A percentile compares a stretch with the other conserved stretches of the same genome.
phyloP scores from a whole-genome alignment of 2,329 filamentous ascomycete species.

The Ophiostoma piceae region DNA sequence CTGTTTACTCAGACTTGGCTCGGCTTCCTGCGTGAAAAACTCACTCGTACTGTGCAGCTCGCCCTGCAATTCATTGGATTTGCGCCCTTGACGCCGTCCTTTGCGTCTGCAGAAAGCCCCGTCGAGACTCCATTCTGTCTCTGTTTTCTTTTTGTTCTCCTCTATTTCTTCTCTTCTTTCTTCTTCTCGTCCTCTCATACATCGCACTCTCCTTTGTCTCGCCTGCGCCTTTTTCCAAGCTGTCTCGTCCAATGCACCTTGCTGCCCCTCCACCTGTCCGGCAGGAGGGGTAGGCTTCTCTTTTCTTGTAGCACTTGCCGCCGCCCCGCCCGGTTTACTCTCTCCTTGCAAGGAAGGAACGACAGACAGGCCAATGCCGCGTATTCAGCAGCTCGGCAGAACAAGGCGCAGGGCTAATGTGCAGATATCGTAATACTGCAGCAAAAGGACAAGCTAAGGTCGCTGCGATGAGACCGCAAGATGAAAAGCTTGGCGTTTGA shows the following conservation, averaged over 20 bases:
- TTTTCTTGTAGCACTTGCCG: not conserved
- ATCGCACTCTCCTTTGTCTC: not conserved
- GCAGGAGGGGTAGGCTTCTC: not conserved
- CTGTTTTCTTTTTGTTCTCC: not conserved
- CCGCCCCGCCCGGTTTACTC: not conserved
- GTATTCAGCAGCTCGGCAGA: not conserved
- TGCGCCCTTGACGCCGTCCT: not conserved
- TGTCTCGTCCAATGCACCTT: slow-evolving; percentile 4
- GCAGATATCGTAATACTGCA: not conserved
- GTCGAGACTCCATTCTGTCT: not conserved
- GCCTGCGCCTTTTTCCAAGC: slow-evolving; percentile 7
- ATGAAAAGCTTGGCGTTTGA: not conserved
- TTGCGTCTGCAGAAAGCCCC: not conserved
- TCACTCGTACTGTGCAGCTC: not conserved
- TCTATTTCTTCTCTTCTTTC: not conserved
- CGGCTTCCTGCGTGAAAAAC: no score
- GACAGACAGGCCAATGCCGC: not conserved
- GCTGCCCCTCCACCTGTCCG: slow-evolving; percentile 7
- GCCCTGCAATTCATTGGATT: slow-evolving; percentile 2
- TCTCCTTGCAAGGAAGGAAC: not conserved
- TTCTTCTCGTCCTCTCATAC: not conserved
- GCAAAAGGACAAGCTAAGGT: not conserved
- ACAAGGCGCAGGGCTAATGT: not conserved
- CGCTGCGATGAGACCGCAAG: not conserved
- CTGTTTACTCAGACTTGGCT: not conserved